Evolutionary conservation across 345 rosid genomes (phyloP), one percentile per base, ranked within the genome.

Genomic region (Lepidium didymum): DNA sequence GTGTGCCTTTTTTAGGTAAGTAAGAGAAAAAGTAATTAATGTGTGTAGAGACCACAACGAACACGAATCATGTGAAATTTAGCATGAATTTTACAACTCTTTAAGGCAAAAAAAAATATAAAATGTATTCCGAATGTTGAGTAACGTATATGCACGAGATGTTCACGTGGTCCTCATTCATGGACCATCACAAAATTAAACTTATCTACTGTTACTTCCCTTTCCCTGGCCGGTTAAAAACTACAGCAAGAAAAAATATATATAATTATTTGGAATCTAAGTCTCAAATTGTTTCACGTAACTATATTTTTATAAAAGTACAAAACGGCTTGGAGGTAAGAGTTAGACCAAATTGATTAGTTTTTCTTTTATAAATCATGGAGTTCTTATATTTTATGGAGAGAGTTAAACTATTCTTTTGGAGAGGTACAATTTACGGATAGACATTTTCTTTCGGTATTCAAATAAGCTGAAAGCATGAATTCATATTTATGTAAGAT

Each of bases 121-220:
- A 21, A 27, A 9, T 50, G 35, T 25, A 60, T 53, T 45, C 63
- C 73, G 73, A 67, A 19, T 19, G 21, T 10, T 27, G 62, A 67
- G 58, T 60, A 73, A 67, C 73, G 78, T 68, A 73, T 54, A 61
- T 43, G 21, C 78, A 67, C 68, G 73, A 59, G 73, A 61, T 14
- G 23, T 41, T 61, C 69, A 67, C 64, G 73, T 59, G 73, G 63
- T 6, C 56, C 27, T 35, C 62, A 0, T 60, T 51, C 16, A 21
- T 2, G 4, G 49, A 34, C 58, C 43, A 54, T n/a, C 16, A 34
- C 64, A 38, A 40, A 38, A 57, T 72, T 56, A 64, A 64, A 13
- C 64, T 45, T 55, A 56, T 56, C 19, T 45, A 36, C 53, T 51
- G 34, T 31, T 11, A 41, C 53, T 10, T 66, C 51, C 43, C 16